A percentile compares a stretch with the other conserved stretches of the same genome.
phyloP scores from a whole-genome alignment of 768 basidiomycete species.

The Cubamyces sp. region DNA sequence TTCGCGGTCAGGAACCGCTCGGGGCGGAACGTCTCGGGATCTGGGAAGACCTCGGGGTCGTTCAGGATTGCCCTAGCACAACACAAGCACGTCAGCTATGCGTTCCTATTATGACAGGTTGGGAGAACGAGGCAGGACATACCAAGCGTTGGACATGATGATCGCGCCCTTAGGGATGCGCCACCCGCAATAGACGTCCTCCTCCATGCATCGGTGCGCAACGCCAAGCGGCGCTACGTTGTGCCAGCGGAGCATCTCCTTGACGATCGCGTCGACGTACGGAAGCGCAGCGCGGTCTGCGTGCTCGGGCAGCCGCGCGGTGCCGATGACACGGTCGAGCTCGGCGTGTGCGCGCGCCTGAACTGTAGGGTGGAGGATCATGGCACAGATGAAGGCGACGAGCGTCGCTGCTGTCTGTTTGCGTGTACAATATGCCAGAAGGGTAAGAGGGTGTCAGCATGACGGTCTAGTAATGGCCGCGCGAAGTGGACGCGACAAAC shows the following conservation, averaged over 20 bases:
- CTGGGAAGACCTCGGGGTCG: conserved; percentile 48
- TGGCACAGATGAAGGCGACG: conserved; percentile 11
- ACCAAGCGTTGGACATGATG: conserved; percentile 14
- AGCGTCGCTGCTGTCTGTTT: conserved; percentile 7
- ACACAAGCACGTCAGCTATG: background rate
- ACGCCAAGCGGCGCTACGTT: conserved; percentile 14
- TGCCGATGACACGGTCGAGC: conserved; percentile 23
- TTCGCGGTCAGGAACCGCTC: conserved; percentile 46
- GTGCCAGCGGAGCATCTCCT: no score
- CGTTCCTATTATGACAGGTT: no score
- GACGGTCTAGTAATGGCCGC: no score
- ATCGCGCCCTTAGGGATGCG: conserved; percentile 41
- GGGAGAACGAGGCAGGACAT: no score
- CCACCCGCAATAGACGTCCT: conserved; percentile 44
- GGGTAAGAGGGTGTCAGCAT: background rate
- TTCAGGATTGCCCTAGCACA: conserved; percentile 59
- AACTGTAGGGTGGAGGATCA: conserved; percentile 14
- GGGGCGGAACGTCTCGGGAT: conserved; percentile 54
- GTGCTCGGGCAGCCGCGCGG: conserved; percentile 21
- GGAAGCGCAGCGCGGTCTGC: conserved; percentile 19
- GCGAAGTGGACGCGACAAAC: background rate
- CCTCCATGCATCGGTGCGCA: conserved; percentile 40
- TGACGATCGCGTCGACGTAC: conserved; percentile 24
- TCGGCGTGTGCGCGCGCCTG: conserved; percentile 22
- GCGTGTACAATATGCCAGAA: no score